Percentiles rank a stretch among this genome's conserved stretches.
Conservation (phyloP, 495 filamentous ascomycete genomes). For the Saxophila tyrrhenica region DNA sequence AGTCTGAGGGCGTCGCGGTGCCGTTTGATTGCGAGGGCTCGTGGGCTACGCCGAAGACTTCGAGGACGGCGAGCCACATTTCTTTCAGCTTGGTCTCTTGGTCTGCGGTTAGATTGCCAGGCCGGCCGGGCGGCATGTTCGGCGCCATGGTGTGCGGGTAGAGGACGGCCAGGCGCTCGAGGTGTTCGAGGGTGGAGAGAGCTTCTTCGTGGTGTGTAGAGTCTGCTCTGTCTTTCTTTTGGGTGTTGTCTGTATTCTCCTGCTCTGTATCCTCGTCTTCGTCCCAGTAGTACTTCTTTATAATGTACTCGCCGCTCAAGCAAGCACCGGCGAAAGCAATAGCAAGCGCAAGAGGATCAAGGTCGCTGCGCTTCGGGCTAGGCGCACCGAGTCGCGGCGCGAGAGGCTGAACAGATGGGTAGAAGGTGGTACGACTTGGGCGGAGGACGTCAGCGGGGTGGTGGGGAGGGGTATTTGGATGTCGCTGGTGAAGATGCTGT, state of each 20-base stretch:
- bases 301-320: neutral
- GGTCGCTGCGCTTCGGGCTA: neutral
- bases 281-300: neutral
- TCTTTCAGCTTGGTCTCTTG: conserved; percentile 81
- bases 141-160: conserved; percentile 27
- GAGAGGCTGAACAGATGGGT: neutral
- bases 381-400: neutral
- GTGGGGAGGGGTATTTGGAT: neutral
- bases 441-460: neutral
- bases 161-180: neutral
- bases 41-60: conserved; percentile 59
- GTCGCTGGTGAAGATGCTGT: neutral
- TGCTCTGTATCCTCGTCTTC: neutral
- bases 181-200: neutral
- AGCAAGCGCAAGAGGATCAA: neutral
- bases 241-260: neutral
- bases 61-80: conserved; percentile 68
- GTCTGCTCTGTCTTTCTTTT: neutral
- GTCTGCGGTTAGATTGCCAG: conserved; percentile 76
- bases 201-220: neutral
- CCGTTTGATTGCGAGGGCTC: conserved; percentile 10
- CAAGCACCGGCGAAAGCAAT: neutral
- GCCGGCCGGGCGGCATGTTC: conserved; percentile 55
- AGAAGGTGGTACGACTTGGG: neutral
- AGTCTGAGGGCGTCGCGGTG: conserved; percentile 20